Conservation (phyloP, 352 stramenopile genomes). For the Phytophthora megakarya region DNA sequence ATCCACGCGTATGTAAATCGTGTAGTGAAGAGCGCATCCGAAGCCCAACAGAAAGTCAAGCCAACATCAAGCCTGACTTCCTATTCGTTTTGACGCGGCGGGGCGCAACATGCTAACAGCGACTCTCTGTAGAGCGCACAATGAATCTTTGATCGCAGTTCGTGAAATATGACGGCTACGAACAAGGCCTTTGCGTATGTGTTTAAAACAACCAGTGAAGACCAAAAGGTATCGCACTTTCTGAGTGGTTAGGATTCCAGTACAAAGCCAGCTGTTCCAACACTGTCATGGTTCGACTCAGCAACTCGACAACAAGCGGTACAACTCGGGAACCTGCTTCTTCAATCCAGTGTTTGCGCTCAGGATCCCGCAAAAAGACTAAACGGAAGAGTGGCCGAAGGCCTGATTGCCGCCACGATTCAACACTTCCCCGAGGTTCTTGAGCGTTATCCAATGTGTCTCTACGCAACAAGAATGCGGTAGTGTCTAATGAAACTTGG, state of each 20-base stretch:
- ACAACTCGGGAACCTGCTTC: not conserved
- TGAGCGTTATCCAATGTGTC: conserved; percentile 13
- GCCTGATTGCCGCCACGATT: not conserved
- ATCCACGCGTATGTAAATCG: conserved; percentile 5
- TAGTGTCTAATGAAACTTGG: not conserved
- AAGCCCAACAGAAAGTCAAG: not conserved
- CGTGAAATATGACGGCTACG: conserved; percentile 6
- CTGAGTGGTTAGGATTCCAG: conserved; percentile 5
- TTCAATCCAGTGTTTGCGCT: conserved; percentile 7
- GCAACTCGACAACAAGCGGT: not conserved
- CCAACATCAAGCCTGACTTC: not conserved
- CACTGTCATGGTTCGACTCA: conserved; percentile 3
- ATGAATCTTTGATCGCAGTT: conserved; percentile 18
- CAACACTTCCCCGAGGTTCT: conserved; percentile 11
- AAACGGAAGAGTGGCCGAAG: conserved; percentile 1
- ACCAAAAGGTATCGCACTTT: conserved; percentile 6
- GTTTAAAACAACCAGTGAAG: conserved; percentile 16
- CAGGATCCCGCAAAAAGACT: conserved; percentile 12
- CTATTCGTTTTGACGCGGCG: conserved; percentile 3
- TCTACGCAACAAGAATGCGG: conserved; percentile 5
- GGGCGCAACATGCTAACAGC: conserved; percentile 2
- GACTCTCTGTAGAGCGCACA: conserved; percentile 2
- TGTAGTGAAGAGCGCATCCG: conserved; percentile 1
- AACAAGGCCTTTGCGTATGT: conserved; percentile 17
- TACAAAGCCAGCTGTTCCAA: not conserved